These are phyloP conservation scores for Xerocomus tenax DNA, from an alignment of 1,284 basidiomycete genomes.

Conservation along the genomic window DNA sequence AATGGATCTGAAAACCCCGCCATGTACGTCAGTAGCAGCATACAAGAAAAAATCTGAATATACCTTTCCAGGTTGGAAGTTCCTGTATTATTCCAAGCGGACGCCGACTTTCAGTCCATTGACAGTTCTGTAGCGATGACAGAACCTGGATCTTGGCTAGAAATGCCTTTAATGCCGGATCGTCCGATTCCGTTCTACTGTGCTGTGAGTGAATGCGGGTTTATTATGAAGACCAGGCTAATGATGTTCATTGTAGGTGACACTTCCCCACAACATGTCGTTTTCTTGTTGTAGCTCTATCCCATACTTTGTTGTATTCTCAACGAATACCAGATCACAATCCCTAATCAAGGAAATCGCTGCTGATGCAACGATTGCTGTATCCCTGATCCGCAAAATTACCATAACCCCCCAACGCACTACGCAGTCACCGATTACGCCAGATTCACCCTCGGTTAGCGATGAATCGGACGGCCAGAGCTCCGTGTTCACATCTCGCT, in stretches of 20 bases:
- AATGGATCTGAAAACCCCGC: constrained; percentile 38
- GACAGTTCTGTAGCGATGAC: constrained; percentile 35
- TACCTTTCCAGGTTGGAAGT: constrained; percentile 45
- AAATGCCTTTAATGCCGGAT: constrained; percentile 56
- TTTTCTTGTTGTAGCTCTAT: constrained; percentile 52
- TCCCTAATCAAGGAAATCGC: constrained; percentile 54
- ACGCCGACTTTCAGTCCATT: constrained; percentile 50
- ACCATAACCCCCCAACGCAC: constrained; percentile 37
- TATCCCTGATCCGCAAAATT: constrained; percentile 53
- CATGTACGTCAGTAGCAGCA: constrained; percentile 35
- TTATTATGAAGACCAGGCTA: background rate
- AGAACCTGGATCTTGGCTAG: constrained; percentile 51
- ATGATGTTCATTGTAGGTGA: constrained; percentile 38
- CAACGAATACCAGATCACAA: constrained; percentile 48
- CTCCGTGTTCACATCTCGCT: constrained; percentile 17
- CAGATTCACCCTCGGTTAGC: constrained; percentile 41
- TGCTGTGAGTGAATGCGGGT: constrained; percentile 37
- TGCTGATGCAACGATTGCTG: constrained; percentile 56
- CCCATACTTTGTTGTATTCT: constrained; percentile 64
- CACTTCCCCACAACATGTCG: constrained; percentile 49
- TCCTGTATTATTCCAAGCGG: constrained; percentile 53
- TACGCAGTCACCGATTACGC: constrained; percentile 35
- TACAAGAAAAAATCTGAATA: constrained; percentile 1
- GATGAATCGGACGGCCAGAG: constrained; percentile 39
- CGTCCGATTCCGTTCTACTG: constrained; percentile 55